Conservation (phyloP, 1,139 yeast genomes). For the Blastobotrys serpentis region DNA sequence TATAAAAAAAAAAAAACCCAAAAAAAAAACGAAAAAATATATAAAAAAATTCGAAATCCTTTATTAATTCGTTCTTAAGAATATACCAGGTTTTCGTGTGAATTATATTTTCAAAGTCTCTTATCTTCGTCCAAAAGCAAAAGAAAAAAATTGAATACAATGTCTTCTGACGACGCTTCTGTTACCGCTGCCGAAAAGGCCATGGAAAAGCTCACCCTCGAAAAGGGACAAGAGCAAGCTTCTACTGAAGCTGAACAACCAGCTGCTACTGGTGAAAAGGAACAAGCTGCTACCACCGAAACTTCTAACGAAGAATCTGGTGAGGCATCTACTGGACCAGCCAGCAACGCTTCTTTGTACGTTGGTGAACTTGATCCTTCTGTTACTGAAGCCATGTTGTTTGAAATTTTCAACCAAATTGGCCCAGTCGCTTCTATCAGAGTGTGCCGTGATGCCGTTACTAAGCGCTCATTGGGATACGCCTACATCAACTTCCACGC, state of each 20-base stretch:
- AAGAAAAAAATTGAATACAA: conserved; percentile 18
- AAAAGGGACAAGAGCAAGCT: conserved; percentile 22
- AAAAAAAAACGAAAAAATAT: conserved; percentile 15
- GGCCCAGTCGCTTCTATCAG: conserved; percentile 97
- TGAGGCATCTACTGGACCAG: conserved; percentile 41
- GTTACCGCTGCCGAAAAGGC: conserved; percentile 43
- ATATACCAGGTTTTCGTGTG: conserved; percentile 4
- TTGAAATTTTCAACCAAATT: conserved; percentile 90
- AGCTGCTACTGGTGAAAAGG: conserved; percentile 26
- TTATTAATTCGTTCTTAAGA: conserved; percentile 6
- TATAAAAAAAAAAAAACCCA: conserved; percentile 17
- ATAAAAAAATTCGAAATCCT: conserved; percentile 14
- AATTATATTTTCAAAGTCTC: neutral
- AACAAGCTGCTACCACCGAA: conserved; percentile 22
- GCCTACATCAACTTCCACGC: conserved; percentile 97
- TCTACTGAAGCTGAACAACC: conserved; percentile 19
- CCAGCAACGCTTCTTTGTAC: conserved; percentile 80
- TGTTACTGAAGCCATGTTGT: conserved; percentile 91
- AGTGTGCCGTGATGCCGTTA: conserved; percentile 97
- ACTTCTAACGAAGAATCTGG: conserved; percentile 32
- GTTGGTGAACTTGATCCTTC: conserved; percentile 96
- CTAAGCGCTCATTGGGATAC: conserved; percentile 96
- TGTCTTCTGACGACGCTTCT: conserved; percentile 40
- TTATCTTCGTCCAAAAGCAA: neutral
- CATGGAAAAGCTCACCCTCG: conserved; percentile 39